These are phyloP conservation scores for Marchantia polymorpha DNA, from an alignment of 225 moss, liverwort and hornwort genomes.

Conservation along the genomic window DNA sequence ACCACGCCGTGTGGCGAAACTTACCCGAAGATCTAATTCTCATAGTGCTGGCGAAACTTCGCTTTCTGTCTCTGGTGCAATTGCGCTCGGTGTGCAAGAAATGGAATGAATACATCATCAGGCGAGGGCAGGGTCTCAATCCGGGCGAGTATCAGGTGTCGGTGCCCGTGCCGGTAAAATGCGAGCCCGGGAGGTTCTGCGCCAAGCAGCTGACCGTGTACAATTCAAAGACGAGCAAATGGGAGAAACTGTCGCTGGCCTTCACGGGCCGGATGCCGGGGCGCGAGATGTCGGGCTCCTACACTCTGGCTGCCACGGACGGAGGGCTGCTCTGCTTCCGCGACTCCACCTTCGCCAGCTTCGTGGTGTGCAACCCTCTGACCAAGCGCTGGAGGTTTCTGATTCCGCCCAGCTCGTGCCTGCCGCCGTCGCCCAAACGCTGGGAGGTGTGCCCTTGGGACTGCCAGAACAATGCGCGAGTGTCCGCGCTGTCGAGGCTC, in stretches of 20 bases:
- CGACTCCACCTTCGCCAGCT: slow-evolving; percentile 4
- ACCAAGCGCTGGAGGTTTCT: slow-evolving; percentile 16
- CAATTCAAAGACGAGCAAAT: slow-evolving; percentile 7
- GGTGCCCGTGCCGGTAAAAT: slow-evolving; percentile 4
- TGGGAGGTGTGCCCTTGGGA: slow-evolving; percentile 4
- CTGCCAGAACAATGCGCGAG: not conserved
- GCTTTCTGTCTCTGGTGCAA: slow-evolving; percentile 2
- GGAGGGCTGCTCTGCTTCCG: slow-evolving; percentile 24
- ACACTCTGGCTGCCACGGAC: slow-evolving; percentile 17
- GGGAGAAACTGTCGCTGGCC: slow-evolving; percentile 13
- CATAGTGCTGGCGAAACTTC: slow-evolving; percentile 16
- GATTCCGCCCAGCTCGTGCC: not conserved
- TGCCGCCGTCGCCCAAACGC: not conserved
- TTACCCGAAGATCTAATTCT: slow-evolving; percentile 12
- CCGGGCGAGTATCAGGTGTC: not conserved
- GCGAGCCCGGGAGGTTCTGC: not conserved
- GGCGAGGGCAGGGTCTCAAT: slow-evolving; percentile 6
- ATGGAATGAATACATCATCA: slow-evolving; percentile 16
- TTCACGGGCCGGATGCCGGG: not conserved
- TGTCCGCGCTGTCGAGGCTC: not conserved
- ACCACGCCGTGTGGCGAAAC: slow-evolving; percentile 7
- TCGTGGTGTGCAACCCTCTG: slow-evolving; percentile 20
- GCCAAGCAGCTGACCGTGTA: slow-evolving; percentile 11
- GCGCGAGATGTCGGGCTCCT: not conserved
- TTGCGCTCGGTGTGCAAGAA: slow-evolving; percentile 23